These are phyloP conservation scores for Stenogyne calaminthoides DNA, from an alignment of 305 asterid genomes.

Conservation along the genomic window DNA sequence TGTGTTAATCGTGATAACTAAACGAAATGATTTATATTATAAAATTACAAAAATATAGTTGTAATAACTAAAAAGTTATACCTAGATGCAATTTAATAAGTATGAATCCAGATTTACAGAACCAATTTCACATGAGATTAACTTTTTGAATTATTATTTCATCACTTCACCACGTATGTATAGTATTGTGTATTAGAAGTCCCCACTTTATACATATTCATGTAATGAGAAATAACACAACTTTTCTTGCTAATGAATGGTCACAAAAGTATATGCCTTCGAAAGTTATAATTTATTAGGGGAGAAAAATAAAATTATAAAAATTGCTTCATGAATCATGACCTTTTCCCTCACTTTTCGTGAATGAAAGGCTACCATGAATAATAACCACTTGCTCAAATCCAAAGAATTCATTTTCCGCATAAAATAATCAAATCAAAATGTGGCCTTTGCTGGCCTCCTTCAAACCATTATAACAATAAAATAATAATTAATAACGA, in stretches of 20 bases:
- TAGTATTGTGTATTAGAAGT: too few relatives aligned
- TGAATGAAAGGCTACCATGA: slow-evolving; percentile 75
- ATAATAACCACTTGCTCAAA: slow-evolving; percentile 60
- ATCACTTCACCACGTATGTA: too few relatives aligned
- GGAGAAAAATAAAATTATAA: slow-evolving; percentile 10
- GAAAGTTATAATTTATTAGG: neutral
- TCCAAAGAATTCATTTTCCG: slow-evolving; percentile 53
- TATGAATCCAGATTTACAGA: too few relatives aligned
- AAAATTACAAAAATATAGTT: too few relatives aligned
- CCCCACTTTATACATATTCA: too few relatives aligned
- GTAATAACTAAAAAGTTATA: too few relatives aligned
- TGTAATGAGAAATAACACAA: slow-evolving; percentile 23
- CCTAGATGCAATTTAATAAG: too few relatives aligned
- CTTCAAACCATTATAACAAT: slow-evolving; percentile 25
- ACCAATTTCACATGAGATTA: too few relatives aligned
- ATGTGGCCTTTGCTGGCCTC: slow-evolving; percentile 13
- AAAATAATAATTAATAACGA: slow-evolving; percentile 27
- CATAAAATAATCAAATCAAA: slow-evolving; percentile 19
- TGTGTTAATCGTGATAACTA: too few relatives aligned
- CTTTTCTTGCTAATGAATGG: neutral
- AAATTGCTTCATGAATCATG: slow-evolving; percentile 35
- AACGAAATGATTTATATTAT: too few relatives aligned
- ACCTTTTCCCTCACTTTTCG: slow-evolving; percentile 63
- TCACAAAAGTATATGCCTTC: neutral
- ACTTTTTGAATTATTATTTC: too few relatives aligned